A percentile compares a stretch with the other conserved stretches of the same genome.
Conservation (phyloP, 805 yeast genomes). For the Sugiyamaella americana region DNA sequence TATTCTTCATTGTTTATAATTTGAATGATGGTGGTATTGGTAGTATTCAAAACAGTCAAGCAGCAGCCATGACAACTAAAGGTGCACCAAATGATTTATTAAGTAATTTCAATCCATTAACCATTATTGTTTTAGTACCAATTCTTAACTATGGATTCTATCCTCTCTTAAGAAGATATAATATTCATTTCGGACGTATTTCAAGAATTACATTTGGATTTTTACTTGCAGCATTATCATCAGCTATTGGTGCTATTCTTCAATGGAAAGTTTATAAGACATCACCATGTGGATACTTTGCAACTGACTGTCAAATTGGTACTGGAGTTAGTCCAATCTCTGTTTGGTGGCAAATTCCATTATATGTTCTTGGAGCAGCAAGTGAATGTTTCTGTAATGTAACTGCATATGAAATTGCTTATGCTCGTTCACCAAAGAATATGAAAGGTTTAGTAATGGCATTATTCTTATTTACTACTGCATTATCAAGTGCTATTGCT, state of each 20-base stretch:
- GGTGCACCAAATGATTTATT: conserved; percentile 55
- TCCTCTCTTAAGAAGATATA: conserved; percentile 40
- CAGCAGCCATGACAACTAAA: conserved; percentile 46
- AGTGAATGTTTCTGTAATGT: conserved; percentile 49
- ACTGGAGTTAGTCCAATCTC: conserved; percentile 31
- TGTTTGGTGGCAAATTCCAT: conserved; percentile 32
- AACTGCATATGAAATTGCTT: conserved; percentile 51
- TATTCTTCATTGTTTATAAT: conserved; percentile 57
- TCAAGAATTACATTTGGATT: conserved; percentile 45
- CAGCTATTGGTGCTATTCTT: conserved; percentile 45
- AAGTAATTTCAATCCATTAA: conserved; percentile 48
- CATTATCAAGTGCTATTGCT: conserved; percentile 44
- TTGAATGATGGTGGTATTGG: conserved; percentile 44
- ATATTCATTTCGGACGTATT: conserved; percentile 41
- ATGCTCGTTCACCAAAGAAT: conserved; percentile 44
- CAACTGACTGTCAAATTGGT: conserved; percentile 26
- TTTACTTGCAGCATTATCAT: conserved; percentile 41
- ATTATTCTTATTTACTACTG: conserved; percentile 33
- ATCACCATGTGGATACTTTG: conserved; percentile 46
- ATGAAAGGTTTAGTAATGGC: conserved; percentile 50
- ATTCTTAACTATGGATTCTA: conserved; percentile 44
- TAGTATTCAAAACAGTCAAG: conserved; percentile 42
- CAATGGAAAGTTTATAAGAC: conserved; percentile 44
- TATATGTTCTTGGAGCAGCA: conserved; percentile 42
- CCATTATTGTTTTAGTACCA: conserved; percentile 48